Conservation (phyloP, 345 rosid species). For the Cardamine chenopodiifolia region DNA sequence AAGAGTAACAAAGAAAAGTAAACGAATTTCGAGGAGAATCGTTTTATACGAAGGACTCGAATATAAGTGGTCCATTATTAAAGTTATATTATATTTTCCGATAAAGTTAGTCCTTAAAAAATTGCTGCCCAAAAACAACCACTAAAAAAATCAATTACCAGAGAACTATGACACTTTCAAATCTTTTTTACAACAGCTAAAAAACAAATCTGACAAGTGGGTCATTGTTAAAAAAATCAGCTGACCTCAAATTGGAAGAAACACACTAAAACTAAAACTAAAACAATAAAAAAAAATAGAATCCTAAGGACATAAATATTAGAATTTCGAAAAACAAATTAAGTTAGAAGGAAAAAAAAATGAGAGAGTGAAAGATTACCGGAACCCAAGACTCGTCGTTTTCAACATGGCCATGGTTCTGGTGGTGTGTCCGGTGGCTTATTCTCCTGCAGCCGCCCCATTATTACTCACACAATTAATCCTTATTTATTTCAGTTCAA, state of each 20-base stretch:
- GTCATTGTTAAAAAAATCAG: background rate
- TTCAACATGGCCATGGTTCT: constrained; percentile 87
- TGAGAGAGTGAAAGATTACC: constrained; percentile 40
- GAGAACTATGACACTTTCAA: constrained; percentile 16
- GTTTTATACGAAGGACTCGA: constrained; percentile 29
- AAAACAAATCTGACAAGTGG: constrained; percentile 4
- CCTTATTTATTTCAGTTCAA: background rate
- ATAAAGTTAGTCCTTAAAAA: background rate
- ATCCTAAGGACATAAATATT: constrained; percentile 7
- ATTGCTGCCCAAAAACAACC: background rate
- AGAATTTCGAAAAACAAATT: background rate
- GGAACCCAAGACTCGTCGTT: constrained; percentile 91
- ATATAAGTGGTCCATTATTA: constrained; percentile 36
- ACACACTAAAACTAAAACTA: background rate
- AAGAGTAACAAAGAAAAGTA: constrained; percentile 2
- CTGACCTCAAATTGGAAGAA: background rate
- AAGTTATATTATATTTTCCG: background rate
- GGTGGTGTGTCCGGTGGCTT: constrained; percentile 87
- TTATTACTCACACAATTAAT: background rate
- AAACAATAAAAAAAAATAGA: background rate
- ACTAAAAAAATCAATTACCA: background rate
- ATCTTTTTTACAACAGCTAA: constrained; percentile 10
- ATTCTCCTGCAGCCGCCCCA: constrained; percentile 61
- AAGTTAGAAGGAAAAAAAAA: background rate
- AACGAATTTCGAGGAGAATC: constrained; percentile 37